phyloP scores from a whole-genome alignment of 2,329 filamentous ascomycete species.

The Colletotrichum chrysophilum region DNA sequence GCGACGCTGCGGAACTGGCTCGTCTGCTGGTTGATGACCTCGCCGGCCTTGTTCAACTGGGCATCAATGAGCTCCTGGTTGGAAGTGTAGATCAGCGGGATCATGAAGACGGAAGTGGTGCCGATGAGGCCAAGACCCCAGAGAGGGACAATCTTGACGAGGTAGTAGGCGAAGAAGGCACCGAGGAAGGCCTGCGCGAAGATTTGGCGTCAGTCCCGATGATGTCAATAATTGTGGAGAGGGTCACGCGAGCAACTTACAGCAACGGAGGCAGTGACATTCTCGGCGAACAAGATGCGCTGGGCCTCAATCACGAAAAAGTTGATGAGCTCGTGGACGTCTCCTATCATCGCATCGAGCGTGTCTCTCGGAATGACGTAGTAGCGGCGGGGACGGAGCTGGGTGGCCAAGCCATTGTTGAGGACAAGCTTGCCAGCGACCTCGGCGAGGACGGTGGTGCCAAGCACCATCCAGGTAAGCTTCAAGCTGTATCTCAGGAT shows the following conservation, averaged over 20 bases:
- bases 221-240: slow-evolving; percentile 3
- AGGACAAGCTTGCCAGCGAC: slow-evolving; percentile 65
- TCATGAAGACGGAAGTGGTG: slow-evolving; percentile 65
- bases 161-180: slow-evolving; percentile 70
- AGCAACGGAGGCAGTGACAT: slow-evolving; percentile 62
- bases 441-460: slow-evolving; percentile 66
- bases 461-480: slow-evolving; percentile 67
- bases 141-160: slow-evolving; percentile 73
- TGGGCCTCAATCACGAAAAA: slow-evolving; percentile 75
- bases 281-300: slow-evolving; percentile 72
- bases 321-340: slow-evolving; percentile 72
- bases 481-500: slow-evolving; percentile 70
- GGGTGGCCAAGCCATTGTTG: slow-evolving; percentile 66
- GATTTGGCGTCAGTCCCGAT: background rate
- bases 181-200: slow-evolving; percentile 57
- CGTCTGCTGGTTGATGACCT: slow-evolving; percentile 67
- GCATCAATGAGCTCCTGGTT: slow-evolving; percentile 75
- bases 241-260: slow-evolving; percentile 46
- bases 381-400: slow-evolving; percentile 71
- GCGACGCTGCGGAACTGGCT: slow-evolving; percentile 66
- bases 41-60: slow-evolving; percentile 62
- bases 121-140: slow-evolving; percentile 70
- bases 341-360: slow-evolving; percentile 64
- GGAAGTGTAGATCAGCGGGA: slow-evolving; percentile 67
- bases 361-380: slow-evolving; percentile 69